Evolutionary conservation across 441 rosid genomes (phyloP), one percentile per base, ranked within the genome.

Genomic region (Gossypium davidsonii): DNA sequence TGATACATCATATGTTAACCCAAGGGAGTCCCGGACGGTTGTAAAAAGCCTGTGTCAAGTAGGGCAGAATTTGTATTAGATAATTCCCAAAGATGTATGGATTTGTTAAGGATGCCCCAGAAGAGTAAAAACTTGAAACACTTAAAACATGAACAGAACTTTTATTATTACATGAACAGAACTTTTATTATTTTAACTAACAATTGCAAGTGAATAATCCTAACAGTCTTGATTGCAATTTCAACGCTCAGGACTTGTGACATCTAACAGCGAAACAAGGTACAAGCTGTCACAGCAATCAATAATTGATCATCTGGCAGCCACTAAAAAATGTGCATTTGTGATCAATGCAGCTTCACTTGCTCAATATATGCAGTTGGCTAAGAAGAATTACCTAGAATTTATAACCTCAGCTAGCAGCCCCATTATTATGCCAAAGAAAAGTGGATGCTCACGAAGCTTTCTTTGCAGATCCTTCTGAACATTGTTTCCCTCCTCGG

Each of bases 1-100:
- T 61, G 99, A 96, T 25, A 96, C 98, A 78, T 96, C 99, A 70
- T 96, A 96, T 70, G 98, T 96, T 84, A 96, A 86, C 78, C 99
- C 99, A 80, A 93, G 98, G 76, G 99, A 93, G 78, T 96, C 98
- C 74, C 98, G 78, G 42, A 96, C 99, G 17, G 99, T 88, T 58
- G 99, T 96, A 82, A 96, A 96, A 79, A 96, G 98, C 91, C 99
- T 95, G 89, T 74, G 79, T 11, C 71, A 65, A 71, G 62, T 49
- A 55, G 42, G 68, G 26, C 46, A 25, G 71, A 44, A 55, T 53
- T 53, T 34, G 34, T 57, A 26, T 21, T 11, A 28, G 55, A 28
- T 73, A 37, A 53, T 26, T 62, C 44, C 49, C 53, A 73, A 61
- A 46, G 55, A 25, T 18, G 14, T 48, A n/a, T 26, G 48, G 8